Evolutionary conservation across 495 filamentous ascomycete species (phyloP), one percentile per base, ranked within the genome.

Genomic region (Lichenothelia convexa): DNA sequence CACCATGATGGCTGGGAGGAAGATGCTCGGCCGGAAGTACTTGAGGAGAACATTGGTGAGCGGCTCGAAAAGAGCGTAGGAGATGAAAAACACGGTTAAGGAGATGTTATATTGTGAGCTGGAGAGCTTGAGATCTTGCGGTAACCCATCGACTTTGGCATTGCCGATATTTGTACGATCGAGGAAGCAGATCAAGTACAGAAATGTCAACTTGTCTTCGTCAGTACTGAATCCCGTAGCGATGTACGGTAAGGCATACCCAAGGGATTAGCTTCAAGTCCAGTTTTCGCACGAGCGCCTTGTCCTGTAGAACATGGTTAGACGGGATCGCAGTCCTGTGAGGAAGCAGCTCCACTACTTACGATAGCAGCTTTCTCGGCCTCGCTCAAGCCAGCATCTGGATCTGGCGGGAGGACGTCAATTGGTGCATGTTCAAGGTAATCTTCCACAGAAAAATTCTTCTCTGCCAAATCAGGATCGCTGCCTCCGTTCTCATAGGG

Each of bases 11-110:
- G 54, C 41, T 0, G 67, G 61, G 45, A 77, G 21, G 41, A 57
- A 62, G 30, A 56, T 32, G 18, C 49, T 45, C 1, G 58, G 58
- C 7, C 46, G 39, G n/a, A 54, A 32, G 11, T 42, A 64, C 58
- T 94, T 94, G 39, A 95, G 71, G 16, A 95, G 56, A 34, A 94
- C 55, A 53, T 95, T 94, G 29, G 85, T 91, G 22, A 86, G 41
- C 0, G 85, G 84, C 62, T 93, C 86, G 41, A 84, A 81, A n/a
- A n/a, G n/a, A n/a, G n/a, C n/a, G 55, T 95, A 95, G 16, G 82
- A 91, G 18, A 92, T 68, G 62, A 94, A 95, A 59, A 93, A 94
- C 46, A 93, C 78, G 23, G 77, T 77, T 1, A 93, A 67, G 3
- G 73, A 63, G 7, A 66, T 64, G 51, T 87, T 92, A 57, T 85